Evolutionary conservation across 805 yeast species (phyloP).

Genomic region (Starmerella floricola): DNA sequence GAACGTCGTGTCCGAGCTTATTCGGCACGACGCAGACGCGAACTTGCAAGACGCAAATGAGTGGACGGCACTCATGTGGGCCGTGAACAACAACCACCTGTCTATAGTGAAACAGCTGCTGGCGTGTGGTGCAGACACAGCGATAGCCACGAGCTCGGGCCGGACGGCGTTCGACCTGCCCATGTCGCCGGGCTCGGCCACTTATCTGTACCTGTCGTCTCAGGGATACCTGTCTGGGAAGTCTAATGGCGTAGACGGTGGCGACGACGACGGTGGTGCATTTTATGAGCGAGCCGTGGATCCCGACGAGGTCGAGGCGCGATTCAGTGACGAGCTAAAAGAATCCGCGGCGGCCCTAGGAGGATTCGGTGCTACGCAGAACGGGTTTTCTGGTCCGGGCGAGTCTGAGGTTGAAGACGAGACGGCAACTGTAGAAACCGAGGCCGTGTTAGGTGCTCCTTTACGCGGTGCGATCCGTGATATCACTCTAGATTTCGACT

Average conservation of each 20-base stretch:
- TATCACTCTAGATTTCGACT: conserved; percentile 27
- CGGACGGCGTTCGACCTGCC: conserved; percentile 15
- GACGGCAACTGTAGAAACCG: background rate
- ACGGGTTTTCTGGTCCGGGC: conserved; percentile 1
- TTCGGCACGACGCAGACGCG: conserved; percentile 30
- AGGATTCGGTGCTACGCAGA: conserved; percentile 11
- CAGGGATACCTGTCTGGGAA: conserved; percentile 6
- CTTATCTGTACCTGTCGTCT: conserved; percentile 10
- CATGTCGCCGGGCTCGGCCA: conserved; percentile 12
- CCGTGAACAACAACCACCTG: conserved; percentile 78
- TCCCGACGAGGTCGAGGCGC: conserved; percentile 20
- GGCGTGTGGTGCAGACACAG: conserved; percentile 35
- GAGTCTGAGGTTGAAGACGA: conserved; percentile 3
- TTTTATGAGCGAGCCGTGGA: conserved; percentile 20
- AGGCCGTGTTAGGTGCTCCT: conserved; percentile 3
- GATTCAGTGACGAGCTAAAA: conserved; percentile 16
- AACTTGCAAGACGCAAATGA: conserved; percentile 30
- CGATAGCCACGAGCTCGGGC: conserved; percentile 33
- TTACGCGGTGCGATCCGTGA: conserved; percentile 6
- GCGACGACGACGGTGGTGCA: conserved; percentile 6
- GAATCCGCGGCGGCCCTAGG: conserved; percentile 21
- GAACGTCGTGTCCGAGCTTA: conserved; percentile 27
- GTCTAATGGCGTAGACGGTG: conserved; percentile 2
- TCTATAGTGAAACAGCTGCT: conserved; percentile 67
- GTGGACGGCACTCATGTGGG: conserved; percentile 83